Percentiles rank a stretch among this genome's conserved stretches.
These are phyloP conservation scores for Colletotrichum musae DNA, from an alignment of 2,329 filamentous ascomycete genomes.

Conservation along the genomic window DNA sequence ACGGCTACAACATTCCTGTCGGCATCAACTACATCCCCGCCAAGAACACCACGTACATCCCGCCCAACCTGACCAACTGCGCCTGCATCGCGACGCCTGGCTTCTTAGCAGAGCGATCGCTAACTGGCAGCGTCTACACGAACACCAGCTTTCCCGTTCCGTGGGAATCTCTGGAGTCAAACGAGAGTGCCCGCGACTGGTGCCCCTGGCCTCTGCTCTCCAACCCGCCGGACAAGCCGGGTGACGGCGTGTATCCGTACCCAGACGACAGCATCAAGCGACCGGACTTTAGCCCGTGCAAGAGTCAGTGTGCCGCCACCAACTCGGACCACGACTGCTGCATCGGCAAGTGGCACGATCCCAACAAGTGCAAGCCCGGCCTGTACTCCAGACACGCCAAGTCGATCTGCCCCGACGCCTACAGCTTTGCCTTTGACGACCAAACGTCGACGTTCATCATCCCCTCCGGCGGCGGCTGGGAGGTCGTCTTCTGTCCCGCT, in stretches of 20 bases:
- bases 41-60: slow-evolving; percentile 75
- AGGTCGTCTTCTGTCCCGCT: slow-evolving; percentile 82
- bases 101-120: slow-evolving; percentile 68
- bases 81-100: slow-evolving; percentile 82
- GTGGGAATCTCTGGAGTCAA: slow-evolving; percentile 73
- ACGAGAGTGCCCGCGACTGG: slow-evolving; percentile 74
- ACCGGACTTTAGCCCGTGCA: slow-evolving; percentile 83
- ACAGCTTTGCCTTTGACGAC: slow-evolving; percentile 80
- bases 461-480: slow-evolving; percentile 80
- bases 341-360: slow-evolving; percentile 76
- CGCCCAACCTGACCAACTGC: slow-evolving; percentile 82
- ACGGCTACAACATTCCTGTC: slow-evolving; percentile 86
- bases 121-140: slow-evolving; percentile 71
- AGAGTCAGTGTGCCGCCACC: slow-evolving; percentile 81
- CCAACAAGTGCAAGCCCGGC: slow-evolving; percentile 75
- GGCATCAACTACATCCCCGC: slow-evolving; percentile 74
- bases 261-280: slow-evolving; percentile 81
- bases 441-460: slow-evolving; percentile 73
- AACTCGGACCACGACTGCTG: slow-evolving; percentile 81
- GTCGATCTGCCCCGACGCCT: slow-evolving; percentile 85
- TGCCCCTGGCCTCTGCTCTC: slow-evolving; percentile 86
- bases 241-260: slow-evolving; percentile 84
- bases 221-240: slow-evolving; percentile 76
- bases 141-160: slow-evolving; percentile 78
- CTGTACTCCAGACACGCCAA: slow-evolving; percentile 80